Conservation (phyloP, 2,329 filamentous ascomycete species). For the Conoideocrella luteorostrata region DNA sequence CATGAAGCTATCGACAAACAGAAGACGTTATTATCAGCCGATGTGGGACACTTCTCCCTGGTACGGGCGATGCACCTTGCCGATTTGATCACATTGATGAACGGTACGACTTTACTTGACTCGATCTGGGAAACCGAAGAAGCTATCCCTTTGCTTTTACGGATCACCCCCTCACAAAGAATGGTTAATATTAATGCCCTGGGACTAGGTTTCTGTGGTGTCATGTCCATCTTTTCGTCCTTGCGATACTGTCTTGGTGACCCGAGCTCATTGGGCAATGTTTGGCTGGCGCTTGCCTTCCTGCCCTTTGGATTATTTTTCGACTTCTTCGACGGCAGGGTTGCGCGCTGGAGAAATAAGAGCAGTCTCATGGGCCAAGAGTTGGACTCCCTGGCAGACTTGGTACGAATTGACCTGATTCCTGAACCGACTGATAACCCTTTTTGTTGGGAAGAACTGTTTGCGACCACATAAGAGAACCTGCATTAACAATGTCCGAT, state of each 20-base stretch:
- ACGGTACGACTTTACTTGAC: slow-evolving; percentile 43
- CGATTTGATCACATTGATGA: slow-evolving; percentile 76
- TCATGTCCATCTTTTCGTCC: slow-evolving; percentile 94
- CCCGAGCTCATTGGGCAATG: slow-evolving; percentile 55
- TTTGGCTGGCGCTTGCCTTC: slow-evolving; percentile 79
- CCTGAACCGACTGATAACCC: too few species aligned
- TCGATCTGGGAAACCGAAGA: not conserved
- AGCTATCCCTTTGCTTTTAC: too few species aligned
- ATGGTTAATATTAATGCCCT: too few species aligned
- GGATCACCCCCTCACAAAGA: too few species aligned
- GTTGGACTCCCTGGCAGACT: slow-evolving; percentile 87
- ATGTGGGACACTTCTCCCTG: slow-evolving; percentile 68
- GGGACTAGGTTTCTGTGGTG: slow-evolving; percentile 69
- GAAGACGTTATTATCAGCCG: slow-evolving; percentile 61
- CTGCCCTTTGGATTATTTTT: slow-evolving; percentile 94
- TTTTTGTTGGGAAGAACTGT: too few species aligned
- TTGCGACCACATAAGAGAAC: not conserved
- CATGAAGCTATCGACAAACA: slow-evolving; percentile 63
- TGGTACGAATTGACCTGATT: slow-evolving; percentile 54
- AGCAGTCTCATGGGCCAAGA: slow-evolving; percentile 97
- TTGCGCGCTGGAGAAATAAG: slow-evolving; percentile 94
- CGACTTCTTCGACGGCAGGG: slow-evolving; percentile 95
- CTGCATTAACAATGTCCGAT: slow-evolving; percentile 2
- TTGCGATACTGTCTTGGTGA: slow-evolving; percentile 84
- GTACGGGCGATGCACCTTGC: slow-evolving; percentile 68